Percentiles rank a stretch among this genome's conserved stretches.
These are phyloP conservation scores for Dichotomopilus funicola DNA, from an alignment of 2,329 filamentous ascomycete species.

Conservation along the genomic window DNA sequence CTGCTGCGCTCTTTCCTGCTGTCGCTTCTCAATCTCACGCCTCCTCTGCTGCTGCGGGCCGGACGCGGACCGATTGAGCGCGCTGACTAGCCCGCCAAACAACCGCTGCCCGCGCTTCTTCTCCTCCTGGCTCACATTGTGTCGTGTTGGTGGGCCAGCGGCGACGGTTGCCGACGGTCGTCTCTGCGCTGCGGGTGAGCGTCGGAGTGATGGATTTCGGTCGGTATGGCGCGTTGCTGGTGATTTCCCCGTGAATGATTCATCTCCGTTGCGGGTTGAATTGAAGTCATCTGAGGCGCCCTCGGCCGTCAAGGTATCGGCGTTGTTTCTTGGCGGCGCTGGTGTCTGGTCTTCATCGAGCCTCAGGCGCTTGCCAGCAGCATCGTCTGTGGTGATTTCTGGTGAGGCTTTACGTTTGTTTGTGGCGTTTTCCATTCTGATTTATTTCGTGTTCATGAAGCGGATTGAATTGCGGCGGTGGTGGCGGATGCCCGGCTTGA, in stretches of 20 bases:
- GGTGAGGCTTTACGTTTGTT: conserved; percentile 22
- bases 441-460: conserved; percentile 1
- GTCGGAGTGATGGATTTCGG: not conserved
- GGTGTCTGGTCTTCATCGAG: conserved; percentile 5
- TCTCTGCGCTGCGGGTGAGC: conserved; percentile 7
- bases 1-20: conserved; percentile 67
- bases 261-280: not conserved
- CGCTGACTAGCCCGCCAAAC: conserved; percentile 75
- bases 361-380: conserved; percentile 17
- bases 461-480: too few species aligned
- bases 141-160: conserved; percentile 28
- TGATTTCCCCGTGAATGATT: not conserved
- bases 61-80: conserved; percentile 65
- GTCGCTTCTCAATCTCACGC: conserved; percentile 74
- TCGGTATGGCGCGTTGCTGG: not conserved
- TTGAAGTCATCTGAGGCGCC: not conserved
- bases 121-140: conserved; percentile 58
- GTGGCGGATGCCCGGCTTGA: too few species aligned
- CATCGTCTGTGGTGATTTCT: conserved; percentile 5
- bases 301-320: not conserved
- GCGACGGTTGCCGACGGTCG: not conserved
- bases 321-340: not conserved
- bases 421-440: conserved; percentile 1
- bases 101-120: conserved; percentile 77
- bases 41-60: conserved; percentile 61